A percentile compares a stretch with the other conserved stretches of the same genome.
Conservation (phyloP, 2,329 filamentous ascomycete species). For the Cucurbitaria berberidis region DNA sequence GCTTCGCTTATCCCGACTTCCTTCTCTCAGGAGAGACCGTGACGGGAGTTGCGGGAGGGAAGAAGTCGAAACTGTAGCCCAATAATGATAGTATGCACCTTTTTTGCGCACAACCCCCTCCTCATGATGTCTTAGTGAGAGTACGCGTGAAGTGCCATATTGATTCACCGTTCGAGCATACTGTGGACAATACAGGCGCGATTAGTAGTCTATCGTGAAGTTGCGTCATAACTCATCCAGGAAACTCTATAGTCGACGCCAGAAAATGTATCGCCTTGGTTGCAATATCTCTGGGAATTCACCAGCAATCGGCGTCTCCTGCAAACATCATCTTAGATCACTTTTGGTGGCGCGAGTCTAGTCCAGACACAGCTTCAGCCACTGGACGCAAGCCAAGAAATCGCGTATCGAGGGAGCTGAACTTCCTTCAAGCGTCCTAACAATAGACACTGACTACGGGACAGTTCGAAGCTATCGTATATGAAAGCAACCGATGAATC, state of each 20-base stretch:
- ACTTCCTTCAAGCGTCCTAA: no score
- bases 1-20: conserved; percentile 64
- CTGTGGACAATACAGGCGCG: neutral
- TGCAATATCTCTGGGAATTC: no score
- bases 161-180: neutral
- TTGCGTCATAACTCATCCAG: neutral
- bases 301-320: no score
- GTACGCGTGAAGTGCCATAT: neutral
- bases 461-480: neutral
- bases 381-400: neutral
- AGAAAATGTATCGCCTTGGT: neutral
- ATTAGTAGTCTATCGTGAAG: neutral
- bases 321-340: no score
- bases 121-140: neutral
- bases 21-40: conserved; percentile 61
- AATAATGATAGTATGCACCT: neutral
- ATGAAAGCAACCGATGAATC: neutral
- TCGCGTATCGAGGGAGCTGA: neutral
- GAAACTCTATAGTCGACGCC: neutral
- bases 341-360: neutral
- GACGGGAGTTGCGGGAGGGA: conserved; percentile 64
- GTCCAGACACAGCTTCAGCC: neutral
- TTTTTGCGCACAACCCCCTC: neutral
- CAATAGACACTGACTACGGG: no score
- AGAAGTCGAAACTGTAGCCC: conserved; percentile 61